These are phyloP conservation scores for Omphalotus olearius DNA, from an alignment of 1,284 basidiomycete genomes.

Conservation along the genomic window DNA sequence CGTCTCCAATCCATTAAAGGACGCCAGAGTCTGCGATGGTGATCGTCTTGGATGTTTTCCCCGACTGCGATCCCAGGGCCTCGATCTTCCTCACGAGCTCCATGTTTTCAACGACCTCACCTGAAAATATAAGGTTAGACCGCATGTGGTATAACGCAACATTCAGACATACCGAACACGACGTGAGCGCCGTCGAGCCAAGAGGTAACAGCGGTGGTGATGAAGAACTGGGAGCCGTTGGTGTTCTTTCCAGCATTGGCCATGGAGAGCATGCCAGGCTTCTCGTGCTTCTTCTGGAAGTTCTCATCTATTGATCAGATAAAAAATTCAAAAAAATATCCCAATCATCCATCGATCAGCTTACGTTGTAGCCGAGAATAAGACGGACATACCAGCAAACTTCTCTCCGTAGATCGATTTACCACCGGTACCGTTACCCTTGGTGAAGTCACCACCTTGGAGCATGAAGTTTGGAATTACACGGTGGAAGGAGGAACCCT, in stretches of 20 bases:
- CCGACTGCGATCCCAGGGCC: conserved; percentile 43
- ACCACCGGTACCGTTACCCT: conserved; percentile 81
- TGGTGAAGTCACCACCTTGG: conserved; percentile 78
- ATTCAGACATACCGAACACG: conserved; percentile 59
- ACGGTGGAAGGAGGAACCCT: conserved; percentile 77
- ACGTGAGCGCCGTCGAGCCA: conserved; percentile 78
- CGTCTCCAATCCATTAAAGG: not conserved
- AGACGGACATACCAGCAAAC: conserved; percentile 51
- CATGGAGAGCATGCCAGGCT: conserved; percentile 87
- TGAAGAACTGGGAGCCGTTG: conserved; percentile 82
- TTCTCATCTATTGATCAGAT: conserved; percentile 66
- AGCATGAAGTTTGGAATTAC: conserved; percentile 86
- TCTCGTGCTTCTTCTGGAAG: conserved; percentile 76
- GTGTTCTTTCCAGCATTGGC: conserved; percentile 76
- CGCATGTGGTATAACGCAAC: not conserved
- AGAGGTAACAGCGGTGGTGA: conserved; percentile 74
- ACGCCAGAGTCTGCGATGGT: conserved; percentile 9
- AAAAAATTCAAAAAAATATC: not conserved
- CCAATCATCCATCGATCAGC: conserved; percentile 1
- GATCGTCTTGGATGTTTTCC: conserved; percentile 3
- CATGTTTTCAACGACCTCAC: conserved; percentile 73
- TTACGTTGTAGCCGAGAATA: not conserved
- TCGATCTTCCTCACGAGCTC: conserved; percentile 79
- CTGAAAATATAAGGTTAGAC: conserved; percentile 13
- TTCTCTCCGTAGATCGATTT: conserved; percentile 88